These are phyloP conservation scores for Leccinum longicurvipes DNA, from an alignment of 768 basidiomycete genomes.

Conservation along the genomic window DNA sequence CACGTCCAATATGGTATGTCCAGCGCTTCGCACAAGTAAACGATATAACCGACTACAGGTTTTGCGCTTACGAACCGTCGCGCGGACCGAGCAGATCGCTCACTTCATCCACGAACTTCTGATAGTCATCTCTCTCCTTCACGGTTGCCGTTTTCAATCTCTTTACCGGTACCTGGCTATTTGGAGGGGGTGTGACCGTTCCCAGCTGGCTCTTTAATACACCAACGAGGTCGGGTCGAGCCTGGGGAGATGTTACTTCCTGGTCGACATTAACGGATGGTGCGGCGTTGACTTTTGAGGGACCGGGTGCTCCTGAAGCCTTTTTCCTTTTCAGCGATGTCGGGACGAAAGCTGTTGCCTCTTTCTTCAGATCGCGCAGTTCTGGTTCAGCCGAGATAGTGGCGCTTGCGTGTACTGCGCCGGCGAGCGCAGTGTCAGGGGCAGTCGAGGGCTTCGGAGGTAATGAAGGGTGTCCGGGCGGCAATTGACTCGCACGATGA, in stretches of 20 bases:
- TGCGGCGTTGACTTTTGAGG: slow-evolving; percentile 59
- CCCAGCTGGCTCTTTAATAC: slow-evolving; percentile 62
- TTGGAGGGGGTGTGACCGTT: slow-evolving; percentile 27
- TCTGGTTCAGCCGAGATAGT: slow-evolving; percentile 83
- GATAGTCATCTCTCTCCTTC: slow-evolving; percentile 65
- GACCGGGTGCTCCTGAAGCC: slow-evolving; percentile 30
- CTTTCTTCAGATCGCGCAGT: slow-evolving; percentile 91
- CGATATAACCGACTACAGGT: neutral
- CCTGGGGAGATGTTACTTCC: slow-evolving; percentile 29
- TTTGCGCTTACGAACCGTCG: slow-evolving; percentile 10
- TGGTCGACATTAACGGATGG: slow-evolving; percentile 44
- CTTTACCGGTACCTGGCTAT: slow-evolving; percentile 14
- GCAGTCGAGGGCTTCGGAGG: slow-evolving; percentile 38
- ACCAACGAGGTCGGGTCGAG: slow-evolving; percentile 65
- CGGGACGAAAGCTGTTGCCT: slow-evolving; percentile 91
- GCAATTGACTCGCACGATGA: slow-evolving; percentile 47
- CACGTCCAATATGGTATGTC: neutral
- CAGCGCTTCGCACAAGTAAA: neutral
- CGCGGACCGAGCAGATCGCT: slow-evolving; percentile 52
- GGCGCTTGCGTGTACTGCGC: slow-evolving; percentile 45
- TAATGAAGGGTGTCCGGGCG: slow-evolving; percentile 40
- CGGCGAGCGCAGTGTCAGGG: slow-evolving; percentile 42
- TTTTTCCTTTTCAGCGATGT: slow-evolving; percentile 76
- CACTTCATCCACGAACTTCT: slow-evolving; percentile 75
- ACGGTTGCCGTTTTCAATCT: slow-evolving; percentile 22